Conservation (phyloP, 176 grass and related monocot genomes). For the Puya raimondii region DNA sequence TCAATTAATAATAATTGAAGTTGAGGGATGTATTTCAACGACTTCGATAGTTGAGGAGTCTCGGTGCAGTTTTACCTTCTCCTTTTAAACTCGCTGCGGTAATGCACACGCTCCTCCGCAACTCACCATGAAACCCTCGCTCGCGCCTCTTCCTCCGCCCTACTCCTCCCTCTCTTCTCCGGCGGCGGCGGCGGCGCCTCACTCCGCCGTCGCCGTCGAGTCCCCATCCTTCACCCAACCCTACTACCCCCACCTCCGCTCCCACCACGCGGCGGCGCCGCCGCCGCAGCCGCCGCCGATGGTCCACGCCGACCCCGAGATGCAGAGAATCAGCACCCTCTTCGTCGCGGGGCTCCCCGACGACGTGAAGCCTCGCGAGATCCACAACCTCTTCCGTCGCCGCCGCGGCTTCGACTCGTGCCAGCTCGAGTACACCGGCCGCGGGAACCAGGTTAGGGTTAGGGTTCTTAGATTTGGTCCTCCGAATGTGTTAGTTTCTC, state of each 20-base stretch:
- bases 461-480: not conserved
- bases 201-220: constrained; percentile 2
- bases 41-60: no score
- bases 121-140: not conserved
- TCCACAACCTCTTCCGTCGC: constrained; percentile 86
- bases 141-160: not conserved
- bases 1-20: no score
- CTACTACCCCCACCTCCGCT: constrained; percentile 8
- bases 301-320: constrained; percentile 25
- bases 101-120: no score
- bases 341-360: constrained; percentile 74
- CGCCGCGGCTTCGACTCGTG: constrained; percentile 78
- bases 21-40: no score
- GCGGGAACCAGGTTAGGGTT: constrained; percentile 44
- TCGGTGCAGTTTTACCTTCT: no score
- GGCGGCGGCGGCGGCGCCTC: not conserved
- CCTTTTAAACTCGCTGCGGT: no score
- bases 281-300: not conserved
- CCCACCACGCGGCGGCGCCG: not conserved
- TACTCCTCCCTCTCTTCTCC: not conserved
- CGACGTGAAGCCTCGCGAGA: constrained; percentile 77
- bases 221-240: constrained; percentile 5
- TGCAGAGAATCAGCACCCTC: constrained; percentile 46
- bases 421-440: constrained; percentile 86
- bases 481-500: not conserved